Base-by-base conservation (phyloP, 371 early-diverging fungal species). In the Mucor circinelloides region DNA sequence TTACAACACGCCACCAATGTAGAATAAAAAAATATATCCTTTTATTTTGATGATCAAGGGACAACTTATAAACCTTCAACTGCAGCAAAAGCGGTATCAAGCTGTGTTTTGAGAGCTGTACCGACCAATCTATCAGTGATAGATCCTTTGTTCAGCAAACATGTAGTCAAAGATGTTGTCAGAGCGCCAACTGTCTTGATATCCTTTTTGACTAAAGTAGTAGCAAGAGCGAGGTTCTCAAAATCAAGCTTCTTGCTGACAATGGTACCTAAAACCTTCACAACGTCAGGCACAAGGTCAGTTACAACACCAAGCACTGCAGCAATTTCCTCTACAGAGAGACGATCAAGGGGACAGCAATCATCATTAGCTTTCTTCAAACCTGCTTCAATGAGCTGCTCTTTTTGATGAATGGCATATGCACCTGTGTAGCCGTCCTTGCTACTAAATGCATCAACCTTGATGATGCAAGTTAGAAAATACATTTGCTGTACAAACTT, bases 231-330 rank as follows among this genome's bases (percentile, higher is more conserved):
- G 30, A 70, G 40, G 19, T 48, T 32, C 12, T 55, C 60, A 19
- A 74, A 70, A 34, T 55, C 31, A 32, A 61, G 27, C 56, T 70
- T 74, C 63, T 70, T 67, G 65, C 27, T 28, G 4, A 63, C 48
- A 13, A 74, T 64, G 9, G 63, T 34, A 15, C 12, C 6, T 15
- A 74, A 59, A 25, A 71, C 21, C 15, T 38, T 52, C 6, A 58
- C 60, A 19, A 74, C 60, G 0, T 62, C n/a, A 12, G 74, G 63
- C 28, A 67, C 66, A 13, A 74, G 55, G 4, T 27, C 8, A 1
- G 23, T 19, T 9, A 74, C 68, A 12, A 54, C 56, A 19, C 32
- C 36, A 50, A 74, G 36, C 1, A 74, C 50, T 54, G 62, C 71
- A 55, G 50, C 42, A 44, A 71, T 66, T 44, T 74, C 74, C 34